Evolutionary conservation across 805 yeast genomes (phyloP).

Genomic region (Teunomyces aglyptinius): DNA sequence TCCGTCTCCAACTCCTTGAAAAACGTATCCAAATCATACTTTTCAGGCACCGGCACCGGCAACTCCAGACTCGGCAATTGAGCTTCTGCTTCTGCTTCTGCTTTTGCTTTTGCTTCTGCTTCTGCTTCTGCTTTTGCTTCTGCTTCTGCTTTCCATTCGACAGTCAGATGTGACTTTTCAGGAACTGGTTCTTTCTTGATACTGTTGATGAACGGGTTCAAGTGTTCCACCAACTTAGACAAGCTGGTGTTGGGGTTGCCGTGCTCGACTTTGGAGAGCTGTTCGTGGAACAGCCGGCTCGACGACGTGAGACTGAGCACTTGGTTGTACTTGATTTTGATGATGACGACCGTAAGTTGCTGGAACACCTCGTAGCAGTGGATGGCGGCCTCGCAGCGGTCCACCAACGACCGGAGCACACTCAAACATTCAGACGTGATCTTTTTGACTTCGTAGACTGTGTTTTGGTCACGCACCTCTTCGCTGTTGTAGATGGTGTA

Average conservation of each 20-base stretch:
- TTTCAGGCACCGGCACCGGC: neutral
- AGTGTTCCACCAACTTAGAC: conserved; percentile 34
- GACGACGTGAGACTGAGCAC: conserved; percentile 19
- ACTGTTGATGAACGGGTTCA: conserved; percentile 11
- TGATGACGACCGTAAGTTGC: conserved; percentile 67
- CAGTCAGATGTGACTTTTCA: neutral
- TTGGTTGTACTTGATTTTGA: conserved; percentile 52
- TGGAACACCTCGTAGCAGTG: conserved; percentile 72
- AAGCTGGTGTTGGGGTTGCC: conserved; percentile 40
- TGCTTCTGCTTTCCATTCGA: neutral
- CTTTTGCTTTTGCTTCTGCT: no score
- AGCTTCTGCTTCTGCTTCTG: neutral
- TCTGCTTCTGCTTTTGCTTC: neutral
- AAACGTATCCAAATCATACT: conserved; percentile 39
- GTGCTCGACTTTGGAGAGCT: conserved; percentile 6
- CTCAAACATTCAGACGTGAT: conserved; percentile 55
- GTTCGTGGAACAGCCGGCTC: conserved; percentile 8
- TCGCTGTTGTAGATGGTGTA: conserved; percentile 72
- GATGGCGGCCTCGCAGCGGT: conserved; percentile 75
- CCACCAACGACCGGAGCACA: conserved; percentile 59
- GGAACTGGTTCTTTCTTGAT: neutral
- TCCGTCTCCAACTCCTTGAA: conserved; percentile 46
- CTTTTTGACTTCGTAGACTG: conserved; percentile 42
- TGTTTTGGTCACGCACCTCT: conserved; percentile 46
- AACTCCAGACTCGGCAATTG: neutral